Base-by-base conservation (phyloP, 192 early-diverging fungal species). In the Geranomyces michiganensis region DNA sequence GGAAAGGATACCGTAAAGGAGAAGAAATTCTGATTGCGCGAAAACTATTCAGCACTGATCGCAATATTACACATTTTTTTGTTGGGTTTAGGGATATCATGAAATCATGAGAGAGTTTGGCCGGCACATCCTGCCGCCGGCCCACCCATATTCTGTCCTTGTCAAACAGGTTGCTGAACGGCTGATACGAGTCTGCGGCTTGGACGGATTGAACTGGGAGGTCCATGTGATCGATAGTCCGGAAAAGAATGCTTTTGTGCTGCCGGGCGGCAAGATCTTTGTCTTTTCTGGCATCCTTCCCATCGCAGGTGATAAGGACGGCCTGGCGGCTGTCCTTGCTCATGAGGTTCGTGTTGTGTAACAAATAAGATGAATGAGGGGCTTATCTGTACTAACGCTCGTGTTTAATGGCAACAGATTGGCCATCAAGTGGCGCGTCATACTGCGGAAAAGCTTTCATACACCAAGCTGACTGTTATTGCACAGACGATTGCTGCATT, bases 241-340 rank as follows among this genome's bases (percentile, higher is more conserved):
- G 1, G 88, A 95, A 76, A 83, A 78, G 70, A 99, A 97, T 78
- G 96, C 96, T 3, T 96, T 99, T 79, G 96, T 97, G 10, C 78
- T 96, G 49, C 95, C 97, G 1, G 94, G 93, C 41, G 94, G 94
- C 36, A 95, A 96, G 78, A 90, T 99, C 0, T 99, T 99, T 88
- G 97, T 99, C 32, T 99, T 97, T 68, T 93, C 93, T 26, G 97
- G 97, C 4, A 87, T 99, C 21, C 80, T 99, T 3, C 90, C 90
- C 1, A 80, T 99, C 29, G 87, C 87, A 0, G 62, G 82, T 58
- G 88, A 92, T 76, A 92, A 94, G 75, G 86, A 92, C 74, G 95
- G 94, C 10, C 73, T 99, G 75, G 97, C 97, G 7, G 92, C 96
- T 0, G 94, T 99, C 1, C 72, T 99, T 24, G 92, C 93, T 0